These are phyloP conservation scores for Lactuca saligna DNA, from an alignment of 129 eudicot genomes.

Conservation along the genomic window DNA sequence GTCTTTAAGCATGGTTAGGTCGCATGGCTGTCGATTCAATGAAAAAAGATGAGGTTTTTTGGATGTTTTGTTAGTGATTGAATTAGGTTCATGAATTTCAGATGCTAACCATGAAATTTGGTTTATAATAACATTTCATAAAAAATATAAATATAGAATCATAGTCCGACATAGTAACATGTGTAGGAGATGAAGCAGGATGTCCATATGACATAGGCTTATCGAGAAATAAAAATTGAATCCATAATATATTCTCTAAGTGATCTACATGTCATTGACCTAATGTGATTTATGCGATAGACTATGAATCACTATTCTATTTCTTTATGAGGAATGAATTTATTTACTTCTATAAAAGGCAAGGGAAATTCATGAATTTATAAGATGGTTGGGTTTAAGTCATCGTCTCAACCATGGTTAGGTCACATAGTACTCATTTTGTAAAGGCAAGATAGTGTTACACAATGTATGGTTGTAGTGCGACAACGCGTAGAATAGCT, in stretches of 20 bases:
- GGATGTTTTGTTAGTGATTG: neutral
- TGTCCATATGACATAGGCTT: no score
- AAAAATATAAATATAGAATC: no score
- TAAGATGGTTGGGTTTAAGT: conserved; percentile 20
- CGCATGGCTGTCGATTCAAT: neutral
- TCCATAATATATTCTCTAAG: no score
- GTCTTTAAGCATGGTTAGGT: neutral
- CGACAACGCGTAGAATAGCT: conserved; percentile 3
- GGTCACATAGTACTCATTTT: conserved; percentile 9
- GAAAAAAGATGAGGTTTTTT: neutral
- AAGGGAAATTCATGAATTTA: neutral
- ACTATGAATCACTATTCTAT: no score
- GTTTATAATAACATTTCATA: neutral
- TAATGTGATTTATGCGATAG: no score
- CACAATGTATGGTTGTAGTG: conserved; percentile 10
- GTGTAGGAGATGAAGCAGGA: no score
- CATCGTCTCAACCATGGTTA: conserved; percentile 5
- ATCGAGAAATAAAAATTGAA: no score
- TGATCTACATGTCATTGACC: no score
- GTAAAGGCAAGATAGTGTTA: conserved; percentile 8
- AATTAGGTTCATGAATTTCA: neutral
- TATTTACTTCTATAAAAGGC: neutral
- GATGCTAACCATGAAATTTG: neutral
- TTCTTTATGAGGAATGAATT: neutral
- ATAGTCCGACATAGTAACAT: no score